These are phyloP conservation scores for Xerocomus potaroensis DNA, from an alignment of 768 basidiomycete species.

Conservation along the genomic window DNA sequence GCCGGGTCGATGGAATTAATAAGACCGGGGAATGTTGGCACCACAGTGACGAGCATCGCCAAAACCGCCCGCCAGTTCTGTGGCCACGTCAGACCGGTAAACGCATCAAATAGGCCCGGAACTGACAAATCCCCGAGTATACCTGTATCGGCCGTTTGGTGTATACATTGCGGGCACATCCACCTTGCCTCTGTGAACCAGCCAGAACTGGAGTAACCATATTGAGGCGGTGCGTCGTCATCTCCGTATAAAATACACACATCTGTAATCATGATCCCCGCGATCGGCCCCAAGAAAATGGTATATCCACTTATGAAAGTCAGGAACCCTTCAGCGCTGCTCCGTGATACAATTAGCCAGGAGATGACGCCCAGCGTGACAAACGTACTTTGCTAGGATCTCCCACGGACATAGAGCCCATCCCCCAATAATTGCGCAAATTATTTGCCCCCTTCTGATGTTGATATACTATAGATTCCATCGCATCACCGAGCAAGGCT, in stretches of 20 bases:
- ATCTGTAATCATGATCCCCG: conserved; percentile 63
- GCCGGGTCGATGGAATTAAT: conserved; percentile 66
- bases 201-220: conserved; percentile 57
- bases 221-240: neutral
- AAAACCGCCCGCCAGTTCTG: conserved; percentile 82
- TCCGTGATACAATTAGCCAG: neutral
- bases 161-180: conserved; percentile 85
- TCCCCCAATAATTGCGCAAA: conserved; percentile 78
- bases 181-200: conserved; percentile 65
- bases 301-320: conserved; percentile 81
- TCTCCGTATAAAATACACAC: conserved; percentile 33
- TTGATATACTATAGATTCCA: conserved; percentile 43
- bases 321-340: conserved; percentile 59
- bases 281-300: conserved; percentile 82
- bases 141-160: conserved; percentile 75
- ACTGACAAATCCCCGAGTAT: conserved; percentile 64
- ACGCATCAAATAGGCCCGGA: neutral
- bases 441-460: conserved; percentile 71
- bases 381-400: conserved; percentile 50
- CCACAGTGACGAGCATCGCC: conserved; percentile 61
- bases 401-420: conserved; percentile 90
- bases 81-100: conserved; percentile 1
- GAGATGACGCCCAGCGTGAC: neutral
- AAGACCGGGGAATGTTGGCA: conserved; percentile 73
- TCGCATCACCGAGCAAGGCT: neutral